These are phyloP conservation scores for Tetramitus jugosus DNA, from an alignment of 208 protist genomes.

Conservation along the genomic window DNA sequence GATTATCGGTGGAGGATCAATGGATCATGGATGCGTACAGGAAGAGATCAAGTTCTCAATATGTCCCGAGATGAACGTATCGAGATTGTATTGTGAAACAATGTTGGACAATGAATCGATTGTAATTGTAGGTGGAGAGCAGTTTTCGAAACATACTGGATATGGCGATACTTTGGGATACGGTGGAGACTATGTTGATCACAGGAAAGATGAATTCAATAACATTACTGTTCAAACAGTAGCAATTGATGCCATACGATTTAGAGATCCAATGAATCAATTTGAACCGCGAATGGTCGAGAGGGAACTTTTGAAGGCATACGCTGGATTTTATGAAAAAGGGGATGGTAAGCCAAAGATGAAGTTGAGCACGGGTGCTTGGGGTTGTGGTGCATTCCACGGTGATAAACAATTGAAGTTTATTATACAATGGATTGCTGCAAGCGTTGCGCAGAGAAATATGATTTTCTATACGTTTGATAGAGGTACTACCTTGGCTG, in stretches of 20 bases:
- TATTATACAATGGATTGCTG: constrained; percentile 68
- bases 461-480: no score
- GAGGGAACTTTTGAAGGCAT: background rate
- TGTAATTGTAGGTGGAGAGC: constrained; percentile 50
- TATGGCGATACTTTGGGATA: constrained; percentile 60
- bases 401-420: constrained; percentile 67
- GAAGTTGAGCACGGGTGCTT: constrained; percentile 64
- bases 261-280: constrained; percentile 4
- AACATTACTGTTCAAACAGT: background rate
- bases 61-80: constrained; percentile 61
- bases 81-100: constrained; percentile 53
- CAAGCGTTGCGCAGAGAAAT: no score
- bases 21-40: constrained; percentile 66
- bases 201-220: background rate
- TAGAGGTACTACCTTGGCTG: no score
- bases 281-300: background rate
- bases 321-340: background rate
- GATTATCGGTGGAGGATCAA: constrained; percentile 62
- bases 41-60: constrained; percentile 75
- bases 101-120: constrained; percentile 57
- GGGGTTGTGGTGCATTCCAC: constrained; percentile 77
- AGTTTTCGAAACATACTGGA: constrained; percentile 54
- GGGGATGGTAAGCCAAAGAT: background rate
- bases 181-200: constrained; percentile 4
- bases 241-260: constrained; percentile 18